phyloP scores from a whole-genome alignment of 2,329 filamentous ascomycete species.

The Botrytis aclada region DNA sequence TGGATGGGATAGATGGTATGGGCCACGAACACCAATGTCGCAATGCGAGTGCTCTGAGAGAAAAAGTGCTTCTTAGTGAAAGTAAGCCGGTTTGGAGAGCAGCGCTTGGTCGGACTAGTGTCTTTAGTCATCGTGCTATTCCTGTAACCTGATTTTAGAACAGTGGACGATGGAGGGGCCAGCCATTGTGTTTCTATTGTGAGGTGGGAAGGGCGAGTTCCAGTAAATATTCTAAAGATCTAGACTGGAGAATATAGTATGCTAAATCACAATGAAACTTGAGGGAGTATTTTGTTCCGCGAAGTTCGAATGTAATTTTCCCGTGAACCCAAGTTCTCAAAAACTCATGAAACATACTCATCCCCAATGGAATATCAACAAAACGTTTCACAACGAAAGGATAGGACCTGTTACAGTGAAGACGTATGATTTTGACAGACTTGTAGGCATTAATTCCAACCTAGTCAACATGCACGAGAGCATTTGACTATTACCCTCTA shows the following conservation, averaged over 20 bases:
- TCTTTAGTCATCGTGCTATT: background rate
- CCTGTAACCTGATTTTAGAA: background rate
- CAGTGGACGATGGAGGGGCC: background rate
- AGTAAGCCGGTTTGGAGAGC: background rate
- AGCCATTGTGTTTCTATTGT: background rate
- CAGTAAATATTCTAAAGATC: background rate
- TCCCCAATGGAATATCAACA: background rate
- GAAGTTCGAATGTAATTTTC: background rate
- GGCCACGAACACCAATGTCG: background rate
- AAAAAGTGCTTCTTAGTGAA: slow-evolving; percentile 2
- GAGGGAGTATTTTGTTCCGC: background rate
- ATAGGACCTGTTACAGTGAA: background rate
- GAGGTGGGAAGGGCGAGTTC: background rate
- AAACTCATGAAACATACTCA: background rate
- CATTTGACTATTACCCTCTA: background rate
- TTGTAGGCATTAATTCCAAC: background rate
- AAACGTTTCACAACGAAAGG: background rate
- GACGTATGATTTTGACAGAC: no score
- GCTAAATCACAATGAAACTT: background rate
- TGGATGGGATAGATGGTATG: background rate
- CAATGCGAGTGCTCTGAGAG: background rate
- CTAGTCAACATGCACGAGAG: background rate
- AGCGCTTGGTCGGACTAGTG: slow-evolving; percentile 1
- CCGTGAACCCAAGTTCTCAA: background rate
- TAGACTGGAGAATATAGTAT: background rate